phyloP scores from a whole-genome alignment of 2,329 filamentous ascomycete species.

The Pseudogymnoascus sp. region DNA sequence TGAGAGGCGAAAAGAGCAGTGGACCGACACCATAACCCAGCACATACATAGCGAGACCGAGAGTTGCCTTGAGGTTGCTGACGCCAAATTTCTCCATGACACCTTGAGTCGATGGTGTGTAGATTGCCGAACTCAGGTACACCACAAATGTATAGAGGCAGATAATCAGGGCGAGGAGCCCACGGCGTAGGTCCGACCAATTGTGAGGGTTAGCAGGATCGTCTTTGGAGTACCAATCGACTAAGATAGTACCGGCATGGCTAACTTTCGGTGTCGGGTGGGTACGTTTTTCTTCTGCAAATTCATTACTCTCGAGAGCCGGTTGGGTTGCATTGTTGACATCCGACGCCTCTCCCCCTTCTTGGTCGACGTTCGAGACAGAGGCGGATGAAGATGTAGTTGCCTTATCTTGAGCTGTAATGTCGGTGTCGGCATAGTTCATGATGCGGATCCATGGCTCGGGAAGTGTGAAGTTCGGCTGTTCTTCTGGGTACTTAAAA shows the following conservation, averaged over 20 bases:
- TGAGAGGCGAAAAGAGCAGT: slow-evolving; percentile 57
- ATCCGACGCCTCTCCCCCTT: too few relatives aligned
- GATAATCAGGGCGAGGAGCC: slow-evolving; percentile 36
- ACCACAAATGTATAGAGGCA: slow-evolving; percentile 52
- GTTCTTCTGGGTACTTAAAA: slow-evolving; percentile 52
- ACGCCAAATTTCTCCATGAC: slow-evolving; percentile 49
- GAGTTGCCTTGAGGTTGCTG: slow-evolving; percentile 41
- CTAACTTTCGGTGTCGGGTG: slow-evolving; percentile 43
- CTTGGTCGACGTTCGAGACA: too few relatives aligned
- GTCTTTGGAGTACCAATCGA: slow-evolving; percentile 45
- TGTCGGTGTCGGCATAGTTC: too few relatives aligned
- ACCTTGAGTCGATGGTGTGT: slow-evolving; percentile 38
- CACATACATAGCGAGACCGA: slow-evolving; percentile 56
- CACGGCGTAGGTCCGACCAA: slow-evolving; percentile 39
- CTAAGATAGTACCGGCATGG: slow-evolving; percentile 40
- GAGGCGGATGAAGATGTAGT: too few relatives aligned
- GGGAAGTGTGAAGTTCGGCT: slow-evolving; percentile 44
- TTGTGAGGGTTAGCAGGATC: slow-evolving; percentile 49
- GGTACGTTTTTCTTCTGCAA: background rate
- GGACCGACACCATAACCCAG: slow-evolving; percentile 56
- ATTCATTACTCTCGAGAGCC: too few relatives aligned
- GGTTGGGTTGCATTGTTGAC: too few relatives aligned
- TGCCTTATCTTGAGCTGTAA: too few relatives aligned
- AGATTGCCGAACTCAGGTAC: slow-evolving; percentile 44
- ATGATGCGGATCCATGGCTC: slow-evolving; percentile 25